Conservation (phyloP, 2,329 filamentous ascomycete genomes). For the Ascocoryne sarcoides region DNA sequence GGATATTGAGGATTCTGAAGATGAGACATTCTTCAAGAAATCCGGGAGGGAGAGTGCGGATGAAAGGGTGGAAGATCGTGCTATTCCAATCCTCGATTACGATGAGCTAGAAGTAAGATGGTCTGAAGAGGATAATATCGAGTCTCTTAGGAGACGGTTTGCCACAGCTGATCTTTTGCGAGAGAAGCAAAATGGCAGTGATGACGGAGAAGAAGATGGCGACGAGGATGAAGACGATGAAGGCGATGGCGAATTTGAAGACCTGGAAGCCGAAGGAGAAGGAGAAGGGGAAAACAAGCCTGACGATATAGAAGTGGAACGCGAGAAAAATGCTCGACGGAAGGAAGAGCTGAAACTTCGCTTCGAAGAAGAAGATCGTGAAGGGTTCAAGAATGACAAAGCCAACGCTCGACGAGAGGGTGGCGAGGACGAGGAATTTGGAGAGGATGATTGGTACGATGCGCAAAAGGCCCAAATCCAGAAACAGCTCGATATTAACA, state of each 20-base stretch:
- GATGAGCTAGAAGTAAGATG: conserved; percentile 76
- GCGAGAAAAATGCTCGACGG: conserved; percentile 78
- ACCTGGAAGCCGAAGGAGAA: conserved; percentile 66
- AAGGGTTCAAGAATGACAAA: conserved; percentile 89
- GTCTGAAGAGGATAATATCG: conserved; percentile 70
- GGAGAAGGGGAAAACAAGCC: conserved; percentile 48
- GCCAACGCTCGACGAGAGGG: conserved; percentile 64
- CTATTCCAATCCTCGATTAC: conserved; percentile 73
- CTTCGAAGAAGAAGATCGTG: conserved; percentile 96
- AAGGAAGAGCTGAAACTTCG: conserved; percentile 93
- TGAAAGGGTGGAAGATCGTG: conserved; percentile 63
- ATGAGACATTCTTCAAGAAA: conserved; percentile 56
- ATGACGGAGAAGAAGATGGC: conserved; percentile 37
- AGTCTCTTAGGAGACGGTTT: conserved; percentile 66
- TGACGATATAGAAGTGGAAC: conserved; percentile 67
- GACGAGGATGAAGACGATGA: conserved; percentile 51
- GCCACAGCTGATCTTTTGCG: conserved; percentile 57
- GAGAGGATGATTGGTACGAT: conserved; percentile 98
- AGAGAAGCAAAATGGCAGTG: conserved; percentile 42
- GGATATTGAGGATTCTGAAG: conserved; percentile 44
- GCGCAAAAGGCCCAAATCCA: conserved; percentile 89
- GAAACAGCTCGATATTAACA: conserved; percentile 96
- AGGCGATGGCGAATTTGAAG: conserved; percentile 76
- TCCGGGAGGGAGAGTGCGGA: conserved; percentile 58
- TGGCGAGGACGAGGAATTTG: conserved; percentile 69